Evolutionary conservation across 129 eudicot species (phyloP).

Genomic region (Pittosporum tobira): DNA sequence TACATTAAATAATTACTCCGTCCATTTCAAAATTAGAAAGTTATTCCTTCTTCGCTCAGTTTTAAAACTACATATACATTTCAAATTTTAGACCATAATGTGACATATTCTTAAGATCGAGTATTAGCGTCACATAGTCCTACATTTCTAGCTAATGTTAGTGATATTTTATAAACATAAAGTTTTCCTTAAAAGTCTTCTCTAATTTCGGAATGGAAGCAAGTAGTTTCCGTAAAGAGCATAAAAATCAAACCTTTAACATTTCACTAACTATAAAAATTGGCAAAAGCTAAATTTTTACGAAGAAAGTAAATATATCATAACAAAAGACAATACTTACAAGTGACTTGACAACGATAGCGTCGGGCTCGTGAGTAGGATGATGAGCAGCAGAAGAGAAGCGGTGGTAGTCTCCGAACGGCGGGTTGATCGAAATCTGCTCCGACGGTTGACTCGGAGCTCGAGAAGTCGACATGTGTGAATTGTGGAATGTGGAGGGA

Average conservation of each 20-base stretch:
- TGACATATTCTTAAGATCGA: too few species aligned
- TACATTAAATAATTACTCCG: neutral
- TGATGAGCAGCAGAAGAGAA: constrained; percentile 27
- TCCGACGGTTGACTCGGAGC: constrained; percentile 24
- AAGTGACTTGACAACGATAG: constrained; percentile 52
- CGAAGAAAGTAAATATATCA: neutral
- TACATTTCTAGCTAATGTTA: too few species aligned
- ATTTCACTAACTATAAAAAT: neutral
- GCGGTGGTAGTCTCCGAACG: constrained; percentile 72
- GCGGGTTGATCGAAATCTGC: constrained; percentile 64
- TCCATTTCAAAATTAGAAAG: too few species aligned
- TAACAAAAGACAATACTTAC: constrained; percentile 32
- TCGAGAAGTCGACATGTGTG: constrained; percentile 17
- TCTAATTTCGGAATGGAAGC: too few species aligned
- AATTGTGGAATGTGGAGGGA: constrained; percentile 8
- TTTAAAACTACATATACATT: too few species aligned
- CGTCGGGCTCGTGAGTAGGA: constrained; percentile 41
- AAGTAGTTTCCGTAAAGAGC: neutral
- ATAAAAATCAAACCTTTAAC: constrained; percentile 1
- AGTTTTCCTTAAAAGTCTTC: too few species aligned
- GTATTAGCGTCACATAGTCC: too few species aligned
- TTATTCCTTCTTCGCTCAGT: too few species aligned
- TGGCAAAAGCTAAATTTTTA: neutral
- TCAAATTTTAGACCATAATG: too few species aligned
- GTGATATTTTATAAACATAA: too few species aligned